phyloP scores from a whole-genome alignment of 2,329 filamentous ascomycete species.

The Ceratocystis albifundus region DNA sequence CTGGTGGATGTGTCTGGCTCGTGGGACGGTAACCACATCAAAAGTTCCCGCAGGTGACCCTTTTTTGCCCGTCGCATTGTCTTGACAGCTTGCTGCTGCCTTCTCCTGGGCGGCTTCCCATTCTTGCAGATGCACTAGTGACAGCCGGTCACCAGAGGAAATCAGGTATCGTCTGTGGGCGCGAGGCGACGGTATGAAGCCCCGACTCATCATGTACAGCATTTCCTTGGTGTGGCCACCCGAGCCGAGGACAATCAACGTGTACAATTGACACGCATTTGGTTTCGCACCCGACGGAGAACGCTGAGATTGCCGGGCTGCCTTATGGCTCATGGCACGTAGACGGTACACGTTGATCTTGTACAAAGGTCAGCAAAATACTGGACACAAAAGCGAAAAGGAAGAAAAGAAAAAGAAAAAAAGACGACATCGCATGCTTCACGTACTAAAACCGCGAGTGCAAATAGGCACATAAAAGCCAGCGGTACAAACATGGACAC shows the following conservation, averaged over 20 bases:
- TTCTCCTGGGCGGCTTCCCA: conserved; percentile 23
- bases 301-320: background rate
- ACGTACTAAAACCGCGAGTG: conserved; percentile 9
- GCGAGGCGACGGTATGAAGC: conserved; percentile 47
- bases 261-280: conserved; percentile 15
- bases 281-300: background rate
- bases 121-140: conserved; percentile 54
- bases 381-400: background rate
- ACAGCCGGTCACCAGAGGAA: conserved; percentile 39
- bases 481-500: background rate
- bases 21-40: conserved; percentile 55
- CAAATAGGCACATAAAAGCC: background rate
- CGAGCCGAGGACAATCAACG: conserved; percentile 60
- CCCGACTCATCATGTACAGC: conserved; percentile 63
- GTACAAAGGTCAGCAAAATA: background rate
- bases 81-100: background rate
- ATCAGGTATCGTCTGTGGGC: conserved; percentile 38
- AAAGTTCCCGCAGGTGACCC: conserved; percentile 37
- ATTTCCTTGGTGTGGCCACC: conserved; percentile 95
- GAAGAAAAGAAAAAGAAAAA: background rate
- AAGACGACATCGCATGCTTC: background rate
- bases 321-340: background rate
- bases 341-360: conserved; percentile 17
- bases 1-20: conserved; percentile 76
- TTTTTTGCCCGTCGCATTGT: background rate